Conservation (phyloP, 768 basidiomycete species). For the Pisolithus albus region DNA sequence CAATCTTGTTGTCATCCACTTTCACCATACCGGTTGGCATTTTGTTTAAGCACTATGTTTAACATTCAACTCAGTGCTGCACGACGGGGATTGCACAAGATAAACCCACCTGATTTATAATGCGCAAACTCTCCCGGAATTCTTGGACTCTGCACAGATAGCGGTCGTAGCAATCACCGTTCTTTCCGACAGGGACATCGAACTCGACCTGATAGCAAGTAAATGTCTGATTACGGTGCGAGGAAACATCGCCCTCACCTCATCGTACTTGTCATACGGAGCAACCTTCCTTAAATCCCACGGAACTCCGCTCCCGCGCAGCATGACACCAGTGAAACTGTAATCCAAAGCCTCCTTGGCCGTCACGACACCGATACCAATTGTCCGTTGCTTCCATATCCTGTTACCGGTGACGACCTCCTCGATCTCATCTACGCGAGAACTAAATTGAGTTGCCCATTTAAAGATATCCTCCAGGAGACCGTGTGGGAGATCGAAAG, state of each 20-base stretch:
- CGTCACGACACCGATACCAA: constrained; percentile 85
- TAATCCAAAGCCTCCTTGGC: constrained; percentile 90
- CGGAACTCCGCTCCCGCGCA: constrained; percentile 85
- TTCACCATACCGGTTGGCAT: constrained; percentile 90
- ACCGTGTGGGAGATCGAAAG: constrained; percentile 97
- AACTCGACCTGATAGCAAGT: constrained; percentile 73
- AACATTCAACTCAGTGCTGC: neutral
- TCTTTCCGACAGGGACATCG: constrained; percentile 92
- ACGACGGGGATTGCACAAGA: neutral
- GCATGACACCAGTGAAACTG: constrained; percentile 94
- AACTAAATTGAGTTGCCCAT: constrained; percentile 93
- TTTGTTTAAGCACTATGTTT: constrained; percentile 85
- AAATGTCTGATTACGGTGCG: neutral
- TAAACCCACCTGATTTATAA: constrained; percentile 63
- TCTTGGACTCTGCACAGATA: constrained; percentile 98
- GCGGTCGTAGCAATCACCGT: constrained; percentile 97
- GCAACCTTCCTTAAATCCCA: constrained; percentile 92
- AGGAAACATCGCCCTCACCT: constrained; percentile 39
- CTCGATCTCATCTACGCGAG: constrained; percentile 93
- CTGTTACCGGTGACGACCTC: constrained; percentile 97
- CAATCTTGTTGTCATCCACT: constrained; percentile 96
- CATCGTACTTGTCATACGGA: constrained; percentile 95
- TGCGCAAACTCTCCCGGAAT: constrained; percentile 89
- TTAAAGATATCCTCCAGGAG: constrained; percentile 97
- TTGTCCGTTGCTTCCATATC: constrained; percentile 95